A percentile compares a stretch with the other conserved stretches of the same genome.
Conservation (phyloP, 2,329 filamentous ascomycete species). For the Ophiostoma quercus region DNA sequence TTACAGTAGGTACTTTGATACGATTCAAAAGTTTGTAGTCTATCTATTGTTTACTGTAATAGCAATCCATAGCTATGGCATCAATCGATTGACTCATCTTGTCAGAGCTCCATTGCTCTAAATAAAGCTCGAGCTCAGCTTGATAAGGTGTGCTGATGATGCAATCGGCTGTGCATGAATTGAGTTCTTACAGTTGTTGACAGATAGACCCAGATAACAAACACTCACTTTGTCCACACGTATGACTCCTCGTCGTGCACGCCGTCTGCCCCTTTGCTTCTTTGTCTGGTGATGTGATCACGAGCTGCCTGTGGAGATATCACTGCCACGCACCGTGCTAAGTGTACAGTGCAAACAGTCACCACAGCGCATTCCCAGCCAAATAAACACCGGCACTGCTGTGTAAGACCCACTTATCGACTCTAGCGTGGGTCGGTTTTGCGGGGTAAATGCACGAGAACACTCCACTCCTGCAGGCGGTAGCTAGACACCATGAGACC, state of each 20-base stretch:
- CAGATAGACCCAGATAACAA: not conserved
- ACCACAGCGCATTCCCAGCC: not conserved
- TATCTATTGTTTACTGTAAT: not conserved
- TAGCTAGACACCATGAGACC: not conserved
- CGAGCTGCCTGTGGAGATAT: not conserved
- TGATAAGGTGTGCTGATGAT: not conserved
- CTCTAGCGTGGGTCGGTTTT: conserved; percentile 7
- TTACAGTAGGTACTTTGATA: not conserved
- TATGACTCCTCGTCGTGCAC: conserved; percentile 1
- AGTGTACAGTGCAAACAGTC: not conserved
- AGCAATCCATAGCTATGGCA: not conserved
- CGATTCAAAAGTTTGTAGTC: not conserved
- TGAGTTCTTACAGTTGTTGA: not conserved
- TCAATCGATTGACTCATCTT: not conserved
- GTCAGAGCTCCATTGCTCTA: not conserved
- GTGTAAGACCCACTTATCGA: not conserved
- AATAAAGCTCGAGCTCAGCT: not conserved
- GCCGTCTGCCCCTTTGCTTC: not conserved
- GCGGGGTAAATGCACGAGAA: conserved; percentile 11
- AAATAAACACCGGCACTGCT: not conserved
- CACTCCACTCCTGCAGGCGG: conserved; percentile 8
- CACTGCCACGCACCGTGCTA: not conserved
- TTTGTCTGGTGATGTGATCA: conserved; percentile 9
- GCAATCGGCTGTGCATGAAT: not conserved
- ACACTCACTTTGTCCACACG: not conserved